Percentiles rank a stretch among this genome's conserved stretches.
Conservation (phyloP, 2,329 filamentous ascomycete species). For the Ophiostoma australiae region DNA sequence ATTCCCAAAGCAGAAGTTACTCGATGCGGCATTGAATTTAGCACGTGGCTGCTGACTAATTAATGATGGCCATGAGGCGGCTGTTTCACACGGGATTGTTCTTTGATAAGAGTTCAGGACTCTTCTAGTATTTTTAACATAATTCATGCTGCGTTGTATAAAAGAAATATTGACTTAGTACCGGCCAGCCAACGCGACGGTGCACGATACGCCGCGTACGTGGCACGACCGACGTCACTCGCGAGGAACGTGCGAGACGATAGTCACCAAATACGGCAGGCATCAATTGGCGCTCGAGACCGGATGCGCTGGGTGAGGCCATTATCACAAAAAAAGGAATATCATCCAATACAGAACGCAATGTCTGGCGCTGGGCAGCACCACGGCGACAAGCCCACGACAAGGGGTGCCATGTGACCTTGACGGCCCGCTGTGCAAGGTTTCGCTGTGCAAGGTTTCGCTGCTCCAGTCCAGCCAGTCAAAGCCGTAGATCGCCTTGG, state of each 20-base stretch:
- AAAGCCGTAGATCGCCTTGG: neutral
- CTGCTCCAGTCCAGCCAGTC: neutral
- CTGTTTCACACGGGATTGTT: neutral
- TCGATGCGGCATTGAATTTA: neutral
- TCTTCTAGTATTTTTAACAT: neutral
- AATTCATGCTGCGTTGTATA: neutral
- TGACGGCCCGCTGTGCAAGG: slow-evolving; percentile 1
- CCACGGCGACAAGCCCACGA: neutral
- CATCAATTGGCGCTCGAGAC: no score
- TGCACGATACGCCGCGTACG: neutral
- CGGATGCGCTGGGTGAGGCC: neutral
- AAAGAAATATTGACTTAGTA: neutral
- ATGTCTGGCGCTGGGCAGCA: neutral
- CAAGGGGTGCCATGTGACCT: neutral
- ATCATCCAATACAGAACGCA: neutral
- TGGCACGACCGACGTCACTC: neutral
- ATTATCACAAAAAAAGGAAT: neutral
- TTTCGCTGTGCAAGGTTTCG: neutral
- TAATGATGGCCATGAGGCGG: neutral
- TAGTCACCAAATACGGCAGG: no score
- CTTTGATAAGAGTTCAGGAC: neutral
- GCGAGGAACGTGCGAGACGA: neutral
- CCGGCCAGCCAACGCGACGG: neutral
- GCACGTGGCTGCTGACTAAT: slow-evolving; percentile 5
- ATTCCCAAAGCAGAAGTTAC: slow-evolving; percentile 7